Evolutionary conservation across 495 filamentous ascomycete genomes (phyloP).

Genomic region (Penicillium cinerascens): DNA sequence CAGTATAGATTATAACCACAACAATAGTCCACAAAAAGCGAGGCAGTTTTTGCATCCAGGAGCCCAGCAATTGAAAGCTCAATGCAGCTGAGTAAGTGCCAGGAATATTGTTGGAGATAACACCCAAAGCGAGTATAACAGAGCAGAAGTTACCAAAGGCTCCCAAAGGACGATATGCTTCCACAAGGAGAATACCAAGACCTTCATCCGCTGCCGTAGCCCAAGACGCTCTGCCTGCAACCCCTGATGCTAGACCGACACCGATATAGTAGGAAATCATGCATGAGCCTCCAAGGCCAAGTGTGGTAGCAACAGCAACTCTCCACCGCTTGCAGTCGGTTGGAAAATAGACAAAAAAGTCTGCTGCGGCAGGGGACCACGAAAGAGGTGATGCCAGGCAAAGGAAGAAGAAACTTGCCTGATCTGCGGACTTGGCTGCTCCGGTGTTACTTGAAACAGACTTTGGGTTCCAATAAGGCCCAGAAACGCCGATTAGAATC

Average conservation of each 20-base stretch:
- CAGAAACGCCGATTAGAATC: constrained; percentile 54
- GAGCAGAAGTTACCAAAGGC: constrained; percentile 61
- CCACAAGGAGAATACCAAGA: constrained; percentile 44
- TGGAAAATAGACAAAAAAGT: constrained; percentile 43
- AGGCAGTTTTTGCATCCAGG: constrained; percentile 41
- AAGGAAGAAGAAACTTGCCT: constrained; percentile 54
- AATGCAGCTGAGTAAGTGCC: constrained; percentile 59
- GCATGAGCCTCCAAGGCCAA: not conserved
- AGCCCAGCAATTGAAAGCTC: constrained; percentile 52
- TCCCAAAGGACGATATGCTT: constrained; percentile 51
- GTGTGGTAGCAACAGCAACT: not conserved
- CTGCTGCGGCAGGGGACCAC: constrained; percentile 32
- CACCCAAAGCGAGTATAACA: constrained; percentile 56
- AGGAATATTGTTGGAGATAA: constrained; percentile 58
- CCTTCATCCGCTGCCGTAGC: not conserved
- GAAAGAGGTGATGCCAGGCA: constrained; percentile 43
- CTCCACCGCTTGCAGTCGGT: constrained; percentile 23
- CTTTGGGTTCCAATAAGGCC: constrained; percentile 50
- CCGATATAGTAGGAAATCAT: not conserved
- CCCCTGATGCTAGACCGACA: too few species aligned
- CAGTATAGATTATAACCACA: constrained; percentile 46
- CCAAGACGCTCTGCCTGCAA: too few species aligned
- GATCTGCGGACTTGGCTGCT: constrained; percentile 39
- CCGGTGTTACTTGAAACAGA: constrained; percentile 23
- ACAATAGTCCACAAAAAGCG: constrained; percentile 52